These are phyloP conservation scores for Pestalotiopsis sp. DNA, from an alignment of 2,329 filamentous ascomycete species.

Conservation along the genomic window DNA sequence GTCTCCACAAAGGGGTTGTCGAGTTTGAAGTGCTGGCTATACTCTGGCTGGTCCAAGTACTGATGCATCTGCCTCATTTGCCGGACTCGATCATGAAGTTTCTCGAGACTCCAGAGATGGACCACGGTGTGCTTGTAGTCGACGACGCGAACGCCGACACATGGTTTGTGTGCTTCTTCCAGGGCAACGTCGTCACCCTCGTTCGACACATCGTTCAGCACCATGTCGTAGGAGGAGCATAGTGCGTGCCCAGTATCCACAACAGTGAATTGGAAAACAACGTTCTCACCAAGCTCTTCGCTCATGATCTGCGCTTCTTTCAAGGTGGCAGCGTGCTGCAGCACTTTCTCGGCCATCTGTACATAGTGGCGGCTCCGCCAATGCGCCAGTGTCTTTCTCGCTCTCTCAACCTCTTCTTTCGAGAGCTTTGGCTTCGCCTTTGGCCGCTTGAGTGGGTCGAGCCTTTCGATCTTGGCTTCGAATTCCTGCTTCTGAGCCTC, in stretches of 20 bases:
- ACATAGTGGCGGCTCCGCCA: slow-evolving; percentile 90
- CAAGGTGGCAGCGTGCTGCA: slow-evolving; percentile 83
- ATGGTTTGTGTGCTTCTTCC: slow-evolving; percentile 83
- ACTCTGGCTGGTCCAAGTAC: slow-evolving; percentile 93
- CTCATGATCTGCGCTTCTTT: slow-evolving; percentile 99
- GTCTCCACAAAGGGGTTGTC: slow-evolving; percentile 92
- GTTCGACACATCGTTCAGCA: slow-evolving; percentile 84
- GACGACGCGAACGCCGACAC: slow-evolving; percentile 85
- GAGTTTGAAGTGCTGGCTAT: slow-evolving; percentile 87
- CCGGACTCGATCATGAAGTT: slow-evolving; percentile 82
- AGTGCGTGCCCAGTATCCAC: slow-evolving; percentile 86
- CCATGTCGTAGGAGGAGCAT: slow-evolving; percentile 94
- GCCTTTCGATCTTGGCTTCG: slow-evolving; percentile 79
- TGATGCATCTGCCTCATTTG: slow-evolving; percentile 97
- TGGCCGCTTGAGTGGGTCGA: slow-evolving; percentile 65
- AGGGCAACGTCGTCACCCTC: slow-evolving; percentile 84
- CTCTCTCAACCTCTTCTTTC: slow-evolving; percentile 72
- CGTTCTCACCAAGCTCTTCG: slow-evolving; percentile 89
- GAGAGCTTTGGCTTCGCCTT: slow-evolving; percentile 67
- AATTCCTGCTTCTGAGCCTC: slow-evolving; percentile 82
- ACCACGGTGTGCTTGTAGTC: slow-evolving; percentile 87
- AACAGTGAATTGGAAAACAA: slow-evolving; percentile 93
- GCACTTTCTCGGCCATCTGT: slow-evolving; percentile 87
- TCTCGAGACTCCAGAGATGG: slow-evolving; percentile 92
- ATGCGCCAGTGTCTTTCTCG: slow-evolving; percentile 66